Evolutionary conservation across 2,329 filamentous ascomycete genomes (phyloP).

Genomic region (Pseudonectria foliicola): DNA sequence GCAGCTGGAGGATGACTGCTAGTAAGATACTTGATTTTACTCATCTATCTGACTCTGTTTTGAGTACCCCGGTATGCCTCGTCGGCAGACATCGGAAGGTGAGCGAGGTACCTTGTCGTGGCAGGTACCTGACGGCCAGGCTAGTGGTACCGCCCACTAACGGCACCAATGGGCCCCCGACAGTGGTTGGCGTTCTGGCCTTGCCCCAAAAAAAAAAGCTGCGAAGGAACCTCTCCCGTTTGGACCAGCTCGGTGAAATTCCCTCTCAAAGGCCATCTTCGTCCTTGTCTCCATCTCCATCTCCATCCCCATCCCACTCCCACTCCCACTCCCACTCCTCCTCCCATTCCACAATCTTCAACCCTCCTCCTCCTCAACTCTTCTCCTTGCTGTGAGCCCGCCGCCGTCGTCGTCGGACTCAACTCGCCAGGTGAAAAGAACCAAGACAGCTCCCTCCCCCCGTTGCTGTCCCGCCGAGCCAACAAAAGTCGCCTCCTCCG

Average conservation of each 20-base stretch:
- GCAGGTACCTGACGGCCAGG: too few relatives aligned
- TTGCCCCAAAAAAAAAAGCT: constrained; percentile 25
- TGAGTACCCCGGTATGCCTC: too few relatives aligned
- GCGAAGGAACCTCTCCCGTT: constrained; percentile 14
- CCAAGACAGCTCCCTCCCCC: too few relatives aligned
- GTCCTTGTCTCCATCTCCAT: constrained; percentile 13
- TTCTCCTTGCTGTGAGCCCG: background rate
- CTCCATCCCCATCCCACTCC: constrained; percentile 9
- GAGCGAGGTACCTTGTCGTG: too few relatives aligned
- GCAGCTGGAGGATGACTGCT: too few relatives aligned
- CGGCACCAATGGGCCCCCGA: background rate
- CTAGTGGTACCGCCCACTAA: too few relatives aligned
- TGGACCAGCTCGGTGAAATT: constrained; percentile 21
- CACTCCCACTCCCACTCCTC: constrained; percentile 19
- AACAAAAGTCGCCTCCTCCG: too few relatives aligned
- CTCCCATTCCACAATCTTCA: background rate
- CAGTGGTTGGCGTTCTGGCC: constrained; percentile 9
- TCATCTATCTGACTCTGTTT: too few relatives aligned
- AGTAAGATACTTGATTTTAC: too few relatives aligned
- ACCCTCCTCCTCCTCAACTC: too few relatives aligned
- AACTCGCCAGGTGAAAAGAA: constrained; percentile 4
- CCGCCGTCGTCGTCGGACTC: background rate
- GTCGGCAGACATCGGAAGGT: too few relatives aligned
- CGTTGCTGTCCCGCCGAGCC: too few relatives aligned
- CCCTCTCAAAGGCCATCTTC: constrained; percentile 22